Percentiles rank a stretch among this genome's conserved stretches.
phyloP scores from a whole-genome alignment of 306 rosid species.

The Vachellia pachyceras region DNA sequence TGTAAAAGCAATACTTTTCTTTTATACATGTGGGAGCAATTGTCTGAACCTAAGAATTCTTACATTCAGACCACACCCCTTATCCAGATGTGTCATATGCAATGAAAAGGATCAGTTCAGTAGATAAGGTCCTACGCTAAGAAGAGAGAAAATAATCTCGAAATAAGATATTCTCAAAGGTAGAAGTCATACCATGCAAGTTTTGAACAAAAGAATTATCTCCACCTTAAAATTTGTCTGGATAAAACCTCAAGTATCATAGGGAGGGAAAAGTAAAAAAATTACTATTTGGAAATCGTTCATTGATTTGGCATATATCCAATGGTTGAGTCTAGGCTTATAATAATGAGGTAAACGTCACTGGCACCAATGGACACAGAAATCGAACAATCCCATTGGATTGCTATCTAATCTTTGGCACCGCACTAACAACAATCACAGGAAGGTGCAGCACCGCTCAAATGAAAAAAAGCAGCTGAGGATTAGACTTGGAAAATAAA shows the following conservation, averaged over 20 bases:
- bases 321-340: background rate
- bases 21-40: background rate
- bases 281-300: background rate
- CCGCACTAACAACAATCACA: background rate
- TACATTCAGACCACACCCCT: background rate
- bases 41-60: background rate
- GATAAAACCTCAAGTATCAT: background rate
- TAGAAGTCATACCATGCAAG: background rate
- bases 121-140: background rate
- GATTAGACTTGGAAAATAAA: background rate
- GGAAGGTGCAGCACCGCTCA: background rate
- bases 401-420: background rate
- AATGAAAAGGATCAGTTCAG: background rate
- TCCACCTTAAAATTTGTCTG: background rate
- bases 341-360: too few species aligned
- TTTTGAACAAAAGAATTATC: background rate
- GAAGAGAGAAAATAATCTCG: background rate
- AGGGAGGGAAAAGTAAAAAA: background rate
- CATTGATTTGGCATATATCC: too few species aligned
- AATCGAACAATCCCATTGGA: too few species aligned
- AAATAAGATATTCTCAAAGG: background rate
- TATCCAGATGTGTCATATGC: slow-evolving; percentile 1
- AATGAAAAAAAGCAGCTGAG: background rate
- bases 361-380: background rate
- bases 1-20: background rate